Conservation (phyloP, 164 flowering plant species). For the Piper betle region DNA sequence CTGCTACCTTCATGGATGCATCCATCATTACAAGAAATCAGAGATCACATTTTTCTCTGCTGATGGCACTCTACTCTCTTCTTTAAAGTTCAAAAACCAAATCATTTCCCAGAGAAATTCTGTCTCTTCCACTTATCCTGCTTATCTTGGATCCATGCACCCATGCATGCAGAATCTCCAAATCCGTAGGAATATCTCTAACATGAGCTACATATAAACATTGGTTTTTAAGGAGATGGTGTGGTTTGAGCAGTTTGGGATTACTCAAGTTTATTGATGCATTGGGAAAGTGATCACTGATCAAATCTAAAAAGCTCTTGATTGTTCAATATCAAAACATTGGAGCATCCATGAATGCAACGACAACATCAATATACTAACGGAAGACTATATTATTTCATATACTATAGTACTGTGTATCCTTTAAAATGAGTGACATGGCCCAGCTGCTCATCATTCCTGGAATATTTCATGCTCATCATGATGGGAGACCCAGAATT, state of each 20-base stretch:
- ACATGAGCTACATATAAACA: no score
- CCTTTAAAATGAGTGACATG: slow-evolving; percentile 6
- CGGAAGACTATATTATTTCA: neutral
- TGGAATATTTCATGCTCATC: slow-evolving; percentile 40
- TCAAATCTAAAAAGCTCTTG: neutral
- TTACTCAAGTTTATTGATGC: neutral
- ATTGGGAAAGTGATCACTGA: neutral
- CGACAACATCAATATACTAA: neutral
- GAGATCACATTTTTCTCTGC: neutral
- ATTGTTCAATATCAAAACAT: neutral
- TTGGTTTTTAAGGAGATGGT: no score
- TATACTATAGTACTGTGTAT: slow-evolving; percentile 6
- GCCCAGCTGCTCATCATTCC: slow-evolving; percentile 40
- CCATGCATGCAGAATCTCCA: slow-evolving; percentile 23
- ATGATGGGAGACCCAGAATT: slow-evolving; percentile 29
- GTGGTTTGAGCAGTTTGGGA: no score
- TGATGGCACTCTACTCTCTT: slow-evolving; percentile 13
- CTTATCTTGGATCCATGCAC: slow-evolving; percentile 8
- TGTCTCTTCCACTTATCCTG: slow-evolving; percentile 34
- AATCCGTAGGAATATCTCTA: neutral
- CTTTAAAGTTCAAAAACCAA: slow-evolving; percentile 29
- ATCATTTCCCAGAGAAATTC: slow-evolving; percentile 51
- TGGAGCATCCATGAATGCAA: neutral
- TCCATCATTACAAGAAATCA: slow-evolving; percentile 37
- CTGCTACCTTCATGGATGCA: slow-evolving; percentile 19